Base-by-base conservation (phyloP, 169 alveolate genomes). In the Plasmodium gonderi region DNA sequence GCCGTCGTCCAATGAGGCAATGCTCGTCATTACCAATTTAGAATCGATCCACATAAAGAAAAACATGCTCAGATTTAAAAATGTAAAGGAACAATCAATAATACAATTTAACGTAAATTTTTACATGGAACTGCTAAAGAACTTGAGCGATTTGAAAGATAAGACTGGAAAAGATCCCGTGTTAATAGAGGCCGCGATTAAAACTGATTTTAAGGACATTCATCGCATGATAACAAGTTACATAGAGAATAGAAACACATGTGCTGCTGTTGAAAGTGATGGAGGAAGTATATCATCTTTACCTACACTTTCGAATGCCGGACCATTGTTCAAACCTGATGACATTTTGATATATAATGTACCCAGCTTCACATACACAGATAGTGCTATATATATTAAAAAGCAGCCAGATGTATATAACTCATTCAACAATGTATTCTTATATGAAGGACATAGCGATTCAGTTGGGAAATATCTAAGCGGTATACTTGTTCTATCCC, bases 321-420 rank as follows among this genome's bases (percentile, higher is more conserved):
- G 87, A 3, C 42, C 65, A 17, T 1, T 87, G 49, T 75, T 23
- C 23, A 5, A 11, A 33, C 79, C 93, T 1, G 69, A 54, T 42
- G 78, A 74, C n/a, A 6, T 26, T 14, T 29, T 38, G 3, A 74
- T 77, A 8, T 74, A 87, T 47, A 75, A 87, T 44, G 11, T 26
- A 5, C 93, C 93, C 33, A 87, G 89, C 79, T 87, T 75, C 45
- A 75, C 87, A 12, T 87, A 75, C 72, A 87, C 49, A 33, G 42
- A 74, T 31, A 29, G 26, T 5, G 81, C 20, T 14, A 87, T 75
- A 7, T 87, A 87, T 44, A 17, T 87, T 4, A 87, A 75, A 42
- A 44, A 87, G 45, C 60, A 87, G 47, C 47, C 89, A 75, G 89
- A 87, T 2, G 23, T n/a, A 3, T 12, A 38, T n/a, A 49, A 29